Evolutionary conservation across 2,329 filamentous ascomycete species (phyloP).

Genomic region (Aspergillus candidus): DNA sequence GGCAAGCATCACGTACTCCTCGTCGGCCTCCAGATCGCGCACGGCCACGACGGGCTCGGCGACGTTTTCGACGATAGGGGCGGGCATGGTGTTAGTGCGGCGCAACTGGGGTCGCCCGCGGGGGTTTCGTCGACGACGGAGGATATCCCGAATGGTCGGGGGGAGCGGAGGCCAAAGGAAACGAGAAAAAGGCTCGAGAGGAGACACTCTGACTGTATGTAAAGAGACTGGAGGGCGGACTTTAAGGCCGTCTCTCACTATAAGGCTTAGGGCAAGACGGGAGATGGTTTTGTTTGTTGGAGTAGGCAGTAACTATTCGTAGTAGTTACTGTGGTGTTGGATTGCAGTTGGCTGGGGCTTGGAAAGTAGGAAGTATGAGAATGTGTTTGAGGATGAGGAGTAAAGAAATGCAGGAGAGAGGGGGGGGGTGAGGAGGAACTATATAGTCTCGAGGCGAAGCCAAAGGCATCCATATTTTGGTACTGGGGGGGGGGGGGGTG

Average conservation of each 20-base stretch:
- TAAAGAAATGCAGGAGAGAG: neutral
- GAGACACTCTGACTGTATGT: conserved; percentile 27
- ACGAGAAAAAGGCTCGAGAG: conserved; percentile 19
- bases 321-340: neutral
- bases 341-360: neutral
- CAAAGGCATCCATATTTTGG: conserved; percentile 10
- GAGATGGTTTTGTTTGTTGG: neutral
- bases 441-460: conserved; percentile 7
- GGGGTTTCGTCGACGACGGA: conserved; percentile 12
- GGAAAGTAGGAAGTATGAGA: neutral
- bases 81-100: conserved; percentile 28
- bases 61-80: conserved; percentile 17
- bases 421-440: neutral
- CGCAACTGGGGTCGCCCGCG: conserved; percentile 15
- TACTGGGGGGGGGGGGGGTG: neutral
- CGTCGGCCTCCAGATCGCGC: conserved; percentile 31
- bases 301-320: too few species aligned
- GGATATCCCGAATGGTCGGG: conserved; percentile 15
- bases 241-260: neutral
- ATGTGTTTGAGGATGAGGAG: neutral
- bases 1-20: conserved; percentile 30
- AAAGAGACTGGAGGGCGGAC: neutral
- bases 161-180: conserved; percentile 16
- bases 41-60: conserved; percentile 23
- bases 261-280: neutral